Evolutionary conservation across 1,284 basidiomycete species (phyloP).

Genomic region (Ceratorhiza oryzae-sativae): DNA sequence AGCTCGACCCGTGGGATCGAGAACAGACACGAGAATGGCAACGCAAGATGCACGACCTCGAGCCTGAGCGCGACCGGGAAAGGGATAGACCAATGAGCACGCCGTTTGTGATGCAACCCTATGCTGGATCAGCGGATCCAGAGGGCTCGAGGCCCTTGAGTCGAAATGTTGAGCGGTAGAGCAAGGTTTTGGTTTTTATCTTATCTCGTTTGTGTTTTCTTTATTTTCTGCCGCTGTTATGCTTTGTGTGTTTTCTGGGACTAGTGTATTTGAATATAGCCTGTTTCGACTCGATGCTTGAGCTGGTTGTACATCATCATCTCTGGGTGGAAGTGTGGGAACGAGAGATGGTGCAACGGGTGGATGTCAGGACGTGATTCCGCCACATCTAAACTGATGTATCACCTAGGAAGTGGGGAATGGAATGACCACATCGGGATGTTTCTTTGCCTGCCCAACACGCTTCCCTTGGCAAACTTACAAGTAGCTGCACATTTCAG

Average conservation of each 20-base stretch:
- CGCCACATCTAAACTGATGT: too few relatives aligned
- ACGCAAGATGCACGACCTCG: conserved; percentile 17
- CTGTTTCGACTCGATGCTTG: background rate
- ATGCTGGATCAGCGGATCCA: conserved; percentile 10
- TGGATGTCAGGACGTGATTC: too few relatives aligned
- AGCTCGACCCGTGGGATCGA: conserved; percentile 27
- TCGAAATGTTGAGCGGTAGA: conserved; percentile 13
- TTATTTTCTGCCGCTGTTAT: background rate
- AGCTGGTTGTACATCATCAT: too few relatives aligned
- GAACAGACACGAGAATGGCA: conserved; percentile 34
- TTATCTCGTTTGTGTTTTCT: background rate
- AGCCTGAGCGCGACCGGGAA: conserved; percentile 11
- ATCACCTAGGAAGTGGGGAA: too few relatives aligned
- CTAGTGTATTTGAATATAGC: background rate
- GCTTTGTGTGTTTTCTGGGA: background rate
- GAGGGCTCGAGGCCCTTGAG: conserved; percentile 24
- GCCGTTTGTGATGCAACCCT: conserved; percentile 33
- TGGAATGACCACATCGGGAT: too few relatives aligned
- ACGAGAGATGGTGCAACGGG: too few relatives aligned
- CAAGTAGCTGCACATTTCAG: too few relatives aligned
- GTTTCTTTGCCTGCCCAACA: too few relatives aligned
- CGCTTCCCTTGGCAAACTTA: too few relatives aligned
- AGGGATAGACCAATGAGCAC: conserved; percentile 24
- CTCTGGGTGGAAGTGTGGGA: too few relatives aligned
- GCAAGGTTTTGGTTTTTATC: background rate